Conservation (phyloP, 768 basidiomycete genomes). For the Boletales sp. region DNA sequence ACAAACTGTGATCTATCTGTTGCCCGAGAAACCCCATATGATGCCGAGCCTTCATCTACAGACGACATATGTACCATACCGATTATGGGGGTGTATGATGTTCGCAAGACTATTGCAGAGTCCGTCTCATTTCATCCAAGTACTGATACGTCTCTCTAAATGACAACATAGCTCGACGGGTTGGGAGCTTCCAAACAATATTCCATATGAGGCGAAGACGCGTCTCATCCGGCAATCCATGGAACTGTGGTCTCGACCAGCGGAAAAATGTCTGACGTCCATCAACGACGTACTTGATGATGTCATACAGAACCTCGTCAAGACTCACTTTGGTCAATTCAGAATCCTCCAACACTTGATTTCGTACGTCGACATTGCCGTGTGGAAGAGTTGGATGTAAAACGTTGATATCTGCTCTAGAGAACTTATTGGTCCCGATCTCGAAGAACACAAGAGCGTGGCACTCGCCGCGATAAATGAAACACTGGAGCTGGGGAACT, state of each 20-base stretch:
- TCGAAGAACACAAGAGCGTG: constrained; percentile 25
- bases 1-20: no score
- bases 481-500: constrained; percentile 36
- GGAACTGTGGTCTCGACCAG: constrained; percentile 35
- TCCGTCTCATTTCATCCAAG: constrained; percentile 13
- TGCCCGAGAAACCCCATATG: no score
- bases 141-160: neutral
- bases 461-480: constrained; percentile 28
- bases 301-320: constrained; percentile 26
- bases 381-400: neutral
- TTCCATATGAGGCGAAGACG: constrained; percentile 39
- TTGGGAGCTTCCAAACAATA: constrained; percentile 42
- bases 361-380: constrained; percentile 26
- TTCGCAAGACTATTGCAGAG: constrained; percentile 35
- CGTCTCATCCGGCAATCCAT: constrained; percentile 35
- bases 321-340: constrained; percentile 40
- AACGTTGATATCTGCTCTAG: constrained; percentile 18
- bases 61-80: no score
- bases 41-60: no score
- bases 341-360: constrained; percentile 31
- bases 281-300: constrained; percentile 31
- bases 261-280: constrained; percentile 31
- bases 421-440: constrained; percentile 21
- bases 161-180: constrained; percentile 30
- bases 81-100: constrained; percentile 29